Evolutionary conservation across 1,139 yeast genomes (phyloP), one percentile per base, ranked within the genome.

Genomic region (Eremothecium coryli): DNA sequence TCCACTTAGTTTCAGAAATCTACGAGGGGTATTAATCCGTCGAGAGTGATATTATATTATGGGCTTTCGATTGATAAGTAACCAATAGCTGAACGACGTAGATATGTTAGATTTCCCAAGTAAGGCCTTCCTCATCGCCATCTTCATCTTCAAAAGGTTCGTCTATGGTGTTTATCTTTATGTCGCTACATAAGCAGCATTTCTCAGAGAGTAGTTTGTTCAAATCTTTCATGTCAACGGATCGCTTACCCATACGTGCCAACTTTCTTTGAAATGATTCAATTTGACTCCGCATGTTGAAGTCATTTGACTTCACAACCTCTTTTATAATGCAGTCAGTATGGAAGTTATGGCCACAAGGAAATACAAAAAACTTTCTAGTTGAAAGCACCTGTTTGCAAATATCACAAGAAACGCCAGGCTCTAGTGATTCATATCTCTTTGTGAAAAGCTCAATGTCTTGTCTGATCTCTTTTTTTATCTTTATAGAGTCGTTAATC

Each of bases 341-440:
- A 54, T 93, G 98, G 62, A 82, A 82, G 5, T 84, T 76, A 58
- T 90, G 98, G 41, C 74, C 81, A 52, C 98, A 90, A 0, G 96
- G 95, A 52, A 86, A 90, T 8, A 80, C 75, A 33, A 81, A 68
- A 50, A 86, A 88, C 48, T 79, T 78, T 38, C 88, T 72, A 4
- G 77, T 71, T 3, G 85, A 70, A 31, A 90, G 62, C 5, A 93
- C 69, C 44, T 70, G 70, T 12, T 67, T 61, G 58, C 98, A 93
- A 4, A 73, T 46, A 29, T 71, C 66, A 60, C 99, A 90, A 1
- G 90, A 73, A 43, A 80, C 93, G 1, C 93, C 93, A 0, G 95
- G 88, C 48, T 82, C 82, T 15, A 90, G 69, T 1, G 80, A 64
- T 43, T 70, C 65, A 41, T 71, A 73, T 13, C 73, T 65, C 28